Evolutionary conservation across 768 basidiomycete species (phyloP).

Genomic region (Cystobasidium tubakii): DNA sequence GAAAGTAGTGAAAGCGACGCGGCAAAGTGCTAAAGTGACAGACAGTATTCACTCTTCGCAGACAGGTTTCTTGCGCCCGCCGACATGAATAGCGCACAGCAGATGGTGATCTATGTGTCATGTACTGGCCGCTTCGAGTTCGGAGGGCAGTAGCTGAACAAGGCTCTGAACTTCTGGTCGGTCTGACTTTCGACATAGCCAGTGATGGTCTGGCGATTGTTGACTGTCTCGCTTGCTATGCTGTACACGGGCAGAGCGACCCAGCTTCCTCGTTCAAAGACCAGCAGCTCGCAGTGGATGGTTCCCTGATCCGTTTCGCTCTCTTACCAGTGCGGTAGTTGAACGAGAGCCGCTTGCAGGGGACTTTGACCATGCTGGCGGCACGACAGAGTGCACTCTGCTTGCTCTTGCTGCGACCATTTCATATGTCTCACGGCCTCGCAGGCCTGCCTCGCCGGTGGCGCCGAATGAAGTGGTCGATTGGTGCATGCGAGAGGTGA

Average conservation of each 20-base stretch:
- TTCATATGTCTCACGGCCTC: neutral
- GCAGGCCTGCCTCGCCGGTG: neutral
- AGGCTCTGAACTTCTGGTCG: conserved; percentile 20
- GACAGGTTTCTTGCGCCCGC: conserved; percentile 19
- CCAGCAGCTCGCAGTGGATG: conserved; percentile 19
- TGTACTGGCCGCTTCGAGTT: neutral
- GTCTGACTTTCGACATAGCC: conserved; percentile 23
- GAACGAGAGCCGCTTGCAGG: conserved; percentile 25
- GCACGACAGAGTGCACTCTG: neutral
- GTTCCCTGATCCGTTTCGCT: neutral
- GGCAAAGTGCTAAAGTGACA: neutral
- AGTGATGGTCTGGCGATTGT: neutral
- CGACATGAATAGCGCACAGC: neutral
- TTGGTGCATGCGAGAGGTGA: neutral
- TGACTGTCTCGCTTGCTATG: neutral
- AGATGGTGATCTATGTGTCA: conserved; percentile 12
- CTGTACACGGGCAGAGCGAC: conserved; percentile 19
- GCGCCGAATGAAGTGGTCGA: neutral
- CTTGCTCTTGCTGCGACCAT: neutral
- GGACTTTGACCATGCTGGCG: neutral
- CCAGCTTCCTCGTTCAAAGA: conserved; percentile 23
- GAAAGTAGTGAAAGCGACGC: neutral
- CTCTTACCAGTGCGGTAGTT: neutral
- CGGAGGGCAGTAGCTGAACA: conserved; percentile 6
- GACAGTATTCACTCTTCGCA: conserved; percentile 22